phyloP scores from a whole-genome alignment of 2,329 filamentous ascomycete species.

The Pseudogymnoascus sp. region DNA sequence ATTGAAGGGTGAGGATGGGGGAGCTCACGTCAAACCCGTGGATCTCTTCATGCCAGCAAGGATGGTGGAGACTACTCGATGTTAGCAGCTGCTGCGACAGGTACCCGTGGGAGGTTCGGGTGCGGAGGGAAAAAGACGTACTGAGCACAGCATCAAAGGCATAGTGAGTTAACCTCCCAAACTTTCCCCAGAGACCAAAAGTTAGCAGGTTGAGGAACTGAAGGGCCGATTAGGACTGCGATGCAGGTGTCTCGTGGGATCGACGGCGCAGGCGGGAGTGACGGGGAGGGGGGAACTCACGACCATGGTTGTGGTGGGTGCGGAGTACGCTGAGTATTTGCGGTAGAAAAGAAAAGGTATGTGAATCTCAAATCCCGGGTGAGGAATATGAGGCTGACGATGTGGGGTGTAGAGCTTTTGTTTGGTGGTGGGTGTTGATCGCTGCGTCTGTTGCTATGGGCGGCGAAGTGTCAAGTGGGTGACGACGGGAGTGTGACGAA shows the following conservation, averaged over 20 bases:
- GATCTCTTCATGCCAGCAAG: constrained; percentile 96
- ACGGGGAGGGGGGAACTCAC: constrained; percentile 24
- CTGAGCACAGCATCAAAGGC: constrained; percentile 90
- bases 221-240: constrained; percentile 30
- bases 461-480: not conserved
- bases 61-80: constrained; percentile 78
- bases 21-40: constrained; percentile 89
- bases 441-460: not conserved
- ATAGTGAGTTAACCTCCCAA: constrained; percentile 89
- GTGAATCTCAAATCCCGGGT: not conserved
- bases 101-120: not conserved
- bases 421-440: not conserved
- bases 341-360: not conserved
- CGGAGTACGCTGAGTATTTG: not conserved
- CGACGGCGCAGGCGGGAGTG: constrained; percentile 13
- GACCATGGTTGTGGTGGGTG: constrained; percentile 30
- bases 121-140: constrained; percentile 39
- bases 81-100: constrained; percentile 16
- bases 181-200: constrained; percentile 65
- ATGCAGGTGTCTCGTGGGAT: not conserved
- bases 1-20: constrained; percentile 11
- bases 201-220: constrained; percentile 60
- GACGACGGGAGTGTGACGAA: not conserved
- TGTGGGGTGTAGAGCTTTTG: not conserved
- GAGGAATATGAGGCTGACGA: not conserved